Evolutionary conservation across 148 eudicot genomes (phyloP).

Genomic region (Camellia lanceoleosa): DNA sequence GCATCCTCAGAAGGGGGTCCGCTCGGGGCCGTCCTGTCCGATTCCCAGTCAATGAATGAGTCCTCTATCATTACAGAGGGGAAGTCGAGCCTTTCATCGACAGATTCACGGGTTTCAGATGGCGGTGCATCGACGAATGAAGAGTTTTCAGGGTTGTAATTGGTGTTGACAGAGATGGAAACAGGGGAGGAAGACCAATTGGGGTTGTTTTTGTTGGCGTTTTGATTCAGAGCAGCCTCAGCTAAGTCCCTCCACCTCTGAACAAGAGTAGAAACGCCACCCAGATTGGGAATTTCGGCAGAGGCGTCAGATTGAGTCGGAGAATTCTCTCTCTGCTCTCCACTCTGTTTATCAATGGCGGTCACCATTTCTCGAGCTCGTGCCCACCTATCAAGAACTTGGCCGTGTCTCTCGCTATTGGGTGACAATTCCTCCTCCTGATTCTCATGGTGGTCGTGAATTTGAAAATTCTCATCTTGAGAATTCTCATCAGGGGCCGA

Average conservation of each 20-base stretch:
- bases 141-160: slow-evolving; percentile 1
- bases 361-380: slow-evolving; percentile 14
- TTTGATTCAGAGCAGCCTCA: slow-evolving; percentile 12
- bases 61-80: slow-evolving; percentile 17
- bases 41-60: slow-evolving; percentile 29
- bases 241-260: slow-evolving; percentile 51
- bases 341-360: neutral
- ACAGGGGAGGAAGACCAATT: neutral
- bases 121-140: neutral
- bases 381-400: slow-evolving; percentile 21
- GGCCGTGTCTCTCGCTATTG: neutral
- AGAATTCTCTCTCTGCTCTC: slow-evolving; percentile 11
- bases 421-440: neutral
- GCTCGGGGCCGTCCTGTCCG: slow-evolving; percentile 20
- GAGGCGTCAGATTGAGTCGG: slow-evolving; percentile 16
- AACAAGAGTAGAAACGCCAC: slow-evolving; percentile 71
- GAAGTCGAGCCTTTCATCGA: slow-evolving; percentile 14
- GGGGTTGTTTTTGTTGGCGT: slow-evolving; percentile 10
- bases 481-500: slow-evolving; percentile 12
- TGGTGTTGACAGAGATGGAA: neutral
- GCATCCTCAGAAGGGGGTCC: slow-evolving; percentile 11
- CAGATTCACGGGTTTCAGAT: neutral
- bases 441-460: slow-evolving; percentile 9
- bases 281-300: slow-evolving; percentile 22
- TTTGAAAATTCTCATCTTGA: neutral